Percentiles rank a stretch among this genome's conserved stretches.
phyloP scores from a whole-genome alignment of 345 rosid genomes.

The Corchorus capsularis region DNA sequence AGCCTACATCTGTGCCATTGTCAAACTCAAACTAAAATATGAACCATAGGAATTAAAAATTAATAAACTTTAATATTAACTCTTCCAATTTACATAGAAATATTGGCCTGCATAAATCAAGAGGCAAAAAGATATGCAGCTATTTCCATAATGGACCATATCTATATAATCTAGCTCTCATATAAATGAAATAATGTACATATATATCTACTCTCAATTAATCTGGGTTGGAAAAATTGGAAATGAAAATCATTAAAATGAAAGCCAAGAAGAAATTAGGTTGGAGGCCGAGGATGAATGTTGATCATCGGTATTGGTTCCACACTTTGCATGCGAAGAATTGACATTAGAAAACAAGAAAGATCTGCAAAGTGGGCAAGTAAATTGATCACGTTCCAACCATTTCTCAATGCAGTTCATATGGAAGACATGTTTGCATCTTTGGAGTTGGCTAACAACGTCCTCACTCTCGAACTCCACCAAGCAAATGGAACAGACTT shows the following conservation, averaged over 20 bases:
- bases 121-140: background rate
- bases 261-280: slow-evolving; percentile 4
- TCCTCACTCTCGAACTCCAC: slow-evolving; percentile 52
- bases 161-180: no score
- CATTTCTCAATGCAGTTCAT: slow-evolving; percentile 60
- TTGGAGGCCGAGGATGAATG: background rate
- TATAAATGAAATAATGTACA: background rate
- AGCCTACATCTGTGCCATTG: no score
- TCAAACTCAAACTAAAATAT: no score
- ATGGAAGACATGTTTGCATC: slow-evolving; percentile 76
- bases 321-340: slow-evolving; percentile 3
- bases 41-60: no score
- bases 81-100: no score
- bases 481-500: slow-evolving; percentile 68
- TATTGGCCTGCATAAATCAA: background rate
- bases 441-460: slow-evolving; percentile 48
- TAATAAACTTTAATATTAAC: no score
- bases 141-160: background rate
- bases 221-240: background rate
- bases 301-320: background rate
- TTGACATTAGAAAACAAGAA: slow-evolving; percentile 28
- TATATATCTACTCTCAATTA: background rate
- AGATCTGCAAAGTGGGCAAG: slow-evolving; percentile 82
- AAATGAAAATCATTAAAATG: background rate
- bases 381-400: slow-evolving; percentile 54